phyloP scores from a whole-genome alignment of 2,329 filamentous ascomycete genomes.

The Fulvia fulva region DNA sequence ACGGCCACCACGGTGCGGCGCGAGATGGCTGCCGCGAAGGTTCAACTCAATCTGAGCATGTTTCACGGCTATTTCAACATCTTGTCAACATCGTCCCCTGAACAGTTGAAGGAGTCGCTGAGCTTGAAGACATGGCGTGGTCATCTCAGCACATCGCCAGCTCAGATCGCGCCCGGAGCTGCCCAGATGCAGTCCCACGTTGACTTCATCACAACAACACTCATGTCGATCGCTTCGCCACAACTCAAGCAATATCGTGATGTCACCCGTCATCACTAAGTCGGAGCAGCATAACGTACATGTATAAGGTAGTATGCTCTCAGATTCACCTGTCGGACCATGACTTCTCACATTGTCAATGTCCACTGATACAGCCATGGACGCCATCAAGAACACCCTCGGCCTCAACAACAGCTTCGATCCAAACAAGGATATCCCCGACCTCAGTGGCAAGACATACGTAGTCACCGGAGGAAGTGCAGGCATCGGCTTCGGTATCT shows the following conservation, averaged over 20 bases:
- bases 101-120: neutral
- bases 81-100: neutral
- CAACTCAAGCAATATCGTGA: constrained; percentile 1
- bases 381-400: neutral
- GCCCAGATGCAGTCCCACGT: neutral
- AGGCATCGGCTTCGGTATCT: constrained; percentile 43
- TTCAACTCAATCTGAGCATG: neutral
- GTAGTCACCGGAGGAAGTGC: constrained; percentile 40
- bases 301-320: neutral
- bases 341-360: neutral
- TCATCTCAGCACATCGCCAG: neutral
- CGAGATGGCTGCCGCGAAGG: neutral
- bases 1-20: neutral
- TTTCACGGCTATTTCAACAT: neutral
- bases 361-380: neutral
- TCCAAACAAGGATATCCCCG: constrained; percentile 37
- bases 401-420: constrained; percentile 12
- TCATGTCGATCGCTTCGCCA: neutral
- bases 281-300: neutral
- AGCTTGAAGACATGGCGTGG: neutral
- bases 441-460: constrained; percentile 41
- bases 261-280: neutral
- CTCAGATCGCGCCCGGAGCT: neutral
- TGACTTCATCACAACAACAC: neutral
- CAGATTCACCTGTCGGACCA: neutral